Evolutionary conservation across 2,329 filamentous ascomycete genomes (phyloP).

Genomic region (Alternaria panax): DNA sequence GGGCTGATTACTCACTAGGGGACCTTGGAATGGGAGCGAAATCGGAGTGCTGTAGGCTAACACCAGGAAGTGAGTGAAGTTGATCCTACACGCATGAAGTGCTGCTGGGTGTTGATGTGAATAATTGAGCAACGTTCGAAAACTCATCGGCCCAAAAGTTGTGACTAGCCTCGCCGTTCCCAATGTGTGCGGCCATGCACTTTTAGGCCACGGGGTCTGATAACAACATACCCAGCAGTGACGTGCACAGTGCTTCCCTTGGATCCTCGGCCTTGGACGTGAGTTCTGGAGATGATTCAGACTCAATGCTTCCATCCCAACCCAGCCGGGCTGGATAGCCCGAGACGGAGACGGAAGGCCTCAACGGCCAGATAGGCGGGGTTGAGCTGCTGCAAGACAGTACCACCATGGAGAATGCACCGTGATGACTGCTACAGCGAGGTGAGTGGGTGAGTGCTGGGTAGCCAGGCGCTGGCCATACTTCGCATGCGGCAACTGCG

Average conservation of each 20-base stretch:
- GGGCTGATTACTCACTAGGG: background rate
- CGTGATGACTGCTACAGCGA: background rate
- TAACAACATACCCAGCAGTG: background rate
- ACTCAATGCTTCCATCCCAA: background rate
- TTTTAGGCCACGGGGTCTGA: too few relatives aligned
- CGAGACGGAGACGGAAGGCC: background rate
- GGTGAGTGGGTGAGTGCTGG: background rate
- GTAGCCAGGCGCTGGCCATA: background rate
- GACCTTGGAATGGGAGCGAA: background rate
- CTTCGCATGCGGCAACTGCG: background rate
- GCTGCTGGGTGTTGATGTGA: background rate
- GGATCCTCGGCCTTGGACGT: background rate
- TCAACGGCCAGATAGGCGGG: background rate
- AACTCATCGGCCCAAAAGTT: background rate
- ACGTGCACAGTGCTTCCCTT: background rate
- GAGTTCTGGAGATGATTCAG: background rate
- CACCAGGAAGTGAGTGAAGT: background rate
- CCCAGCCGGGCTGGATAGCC: background rate
- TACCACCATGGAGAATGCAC: background rate
- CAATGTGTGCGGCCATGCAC: background rate
- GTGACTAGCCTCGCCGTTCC: background rate
- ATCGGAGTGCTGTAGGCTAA: constrained; percentile 1
- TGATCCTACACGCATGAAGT: background rate
- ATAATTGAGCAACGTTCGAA: background rate
- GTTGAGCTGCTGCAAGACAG: too few relatives aligned